Evolutionary conservation across 495 filamentous ascomycete species (phyloP).

Genomic region (Penicillium ochrochloron): DNA sequence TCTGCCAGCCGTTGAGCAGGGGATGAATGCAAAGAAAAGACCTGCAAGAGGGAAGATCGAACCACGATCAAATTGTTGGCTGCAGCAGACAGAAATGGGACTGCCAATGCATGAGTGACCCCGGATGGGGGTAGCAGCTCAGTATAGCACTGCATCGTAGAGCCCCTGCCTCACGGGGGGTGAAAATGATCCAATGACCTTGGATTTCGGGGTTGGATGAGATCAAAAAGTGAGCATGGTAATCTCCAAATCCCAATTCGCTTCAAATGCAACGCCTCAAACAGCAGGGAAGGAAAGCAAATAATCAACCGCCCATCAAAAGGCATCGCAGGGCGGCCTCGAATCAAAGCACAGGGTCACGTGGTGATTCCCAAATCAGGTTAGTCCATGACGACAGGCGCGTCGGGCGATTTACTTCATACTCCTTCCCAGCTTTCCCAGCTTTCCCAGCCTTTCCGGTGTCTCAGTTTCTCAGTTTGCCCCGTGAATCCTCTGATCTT

Average conservation of each 20-base stretch:
- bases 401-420: slow-evolving; percentile 17
- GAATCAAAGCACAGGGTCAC: slow-evolving; percentile 20
- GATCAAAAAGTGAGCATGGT: slow-evolving; percentile 13
- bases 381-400: slow-evolving; percentile 27
- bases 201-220: slow-evolving; percentile 17
- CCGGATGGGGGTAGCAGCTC: slow-evolving; percentile 91
- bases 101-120: slow-evolving; percentile 81
- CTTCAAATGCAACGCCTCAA: slow-evolving; percentile 4
- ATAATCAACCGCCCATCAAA: slow-evolving; percentile 8
- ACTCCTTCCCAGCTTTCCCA: slow-evolving; percentile 6
- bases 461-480: slow-evolving; percentile 3
- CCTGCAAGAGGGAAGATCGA: slow-evolving; percentile 87
- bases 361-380: slow-evolving; percentile 18
- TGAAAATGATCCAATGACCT: slow-evolving; percentile 24
- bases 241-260: not conserved
- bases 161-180: slow-evolving; percentile 8
- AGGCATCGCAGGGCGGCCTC: slow-evolving; percentile 19
- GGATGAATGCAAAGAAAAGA: slow-evolving; percentile 61
- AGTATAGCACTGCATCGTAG: slow-evolving; percentile 77
- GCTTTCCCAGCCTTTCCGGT: slow-evolving; percentile 3
- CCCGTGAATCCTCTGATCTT: not conserved
- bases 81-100: slow-evolving; percentile 75
- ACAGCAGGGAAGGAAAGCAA: slow-evolving; percentile 1
- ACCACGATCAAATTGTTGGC: slow-evolving; percentile 85
- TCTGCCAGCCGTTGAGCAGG: slow-evolving; percentile 46